These are phyloP conservation scores for Phytophthora foliorum DNA, from an alignment of 352 stramenopile genomes.

Conservation along the genomic window DNA sequence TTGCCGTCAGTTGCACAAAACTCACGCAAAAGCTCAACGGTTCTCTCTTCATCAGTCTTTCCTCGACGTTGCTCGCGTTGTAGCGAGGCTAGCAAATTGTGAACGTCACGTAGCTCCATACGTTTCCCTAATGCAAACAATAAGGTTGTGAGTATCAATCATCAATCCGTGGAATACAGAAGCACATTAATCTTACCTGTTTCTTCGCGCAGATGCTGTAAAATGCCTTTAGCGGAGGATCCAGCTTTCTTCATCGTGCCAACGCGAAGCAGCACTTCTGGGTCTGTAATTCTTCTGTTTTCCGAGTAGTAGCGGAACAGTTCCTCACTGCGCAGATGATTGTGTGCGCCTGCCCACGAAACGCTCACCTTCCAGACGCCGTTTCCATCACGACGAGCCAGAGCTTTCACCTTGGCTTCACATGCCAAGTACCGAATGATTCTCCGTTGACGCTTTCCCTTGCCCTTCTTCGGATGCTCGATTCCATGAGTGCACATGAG, in stretches of 20 bases:
- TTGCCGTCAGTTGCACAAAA: conserved; percentile 6
- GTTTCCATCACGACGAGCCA: background rate
- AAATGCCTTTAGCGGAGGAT: conserved; percentile 7
- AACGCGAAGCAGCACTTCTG: background rate
- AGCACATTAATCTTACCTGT: conserved; percentile 1
- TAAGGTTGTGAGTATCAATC: background rate
- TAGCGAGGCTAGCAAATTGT: conserved; percentile 4
- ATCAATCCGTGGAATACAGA: too few species aligned
- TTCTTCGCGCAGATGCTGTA: conserved; percentile 7
- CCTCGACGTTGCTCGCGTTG: background rate
- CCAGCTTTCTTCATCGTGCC: background rate
- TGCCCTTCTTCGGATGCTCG: conserved; percentile 13
- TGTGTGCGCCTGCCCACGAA: too few species aligned
- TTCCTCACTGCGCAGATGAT: background rate
- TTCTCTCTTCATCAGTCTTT: conserved; percentile 10
- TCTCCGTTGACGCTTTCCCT: background rate
- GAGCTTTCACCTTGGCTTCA: background rate
- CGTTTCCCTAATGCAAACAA: background rate
- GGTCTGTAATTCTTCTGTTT: conserved; percentile 11
- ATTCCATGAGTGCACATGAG: conserved; percentile 14
- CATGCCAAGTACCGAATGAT: conserved; percentile 9
- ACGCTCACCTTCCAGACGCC: conserved; percentile 2
- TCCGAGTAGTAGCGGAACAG: background rate
- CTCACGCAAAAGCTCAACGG: conserved; percentile 12
- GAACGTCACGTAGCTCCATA: conserved; percentile 12